A percentile compares a stretch with the other conserved stretches of the same genome.
phyloP scores from a whole-genome alignment of 2,329 filamentous ascomycete species.

The Beauveria medogensis region DNA sequence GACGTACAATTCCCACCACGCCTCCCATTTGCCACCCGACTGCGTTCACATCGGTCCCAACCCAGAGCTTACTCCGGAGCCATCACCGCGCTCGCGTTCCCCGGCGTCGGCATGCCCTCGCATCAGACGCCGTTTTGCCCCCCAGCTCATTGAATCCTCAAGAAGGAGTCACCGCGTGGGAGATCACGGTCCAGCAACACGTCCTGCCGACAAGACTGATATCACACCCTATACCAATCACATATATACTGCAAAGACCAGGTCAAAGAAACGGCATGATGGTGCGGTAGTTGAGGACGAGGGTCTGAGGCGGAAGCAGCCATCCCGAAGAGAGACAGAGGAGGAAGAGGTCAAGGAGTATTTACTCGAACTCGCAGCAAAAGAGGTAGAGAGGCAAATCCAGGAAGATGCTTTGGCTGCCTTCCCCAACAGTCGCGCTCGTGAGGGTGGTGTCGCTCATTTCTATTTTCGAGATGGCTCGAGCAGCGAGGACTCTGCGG shows the following conservation, averaged over 20 bases:
- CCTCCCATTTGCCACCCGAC: conserved; percentile 11
- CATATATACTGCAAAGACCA: conserved; percentile 42
- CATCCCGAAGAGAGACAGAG: conserved; percentile 56
- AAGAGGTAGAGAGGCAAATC: conserved; percentile 71
- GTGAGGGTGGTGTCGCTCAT: conserved; percentile 63
- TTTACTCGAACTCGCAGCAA: conserved; percentile 69
- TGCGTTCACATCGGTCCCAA: conserved; percentile 35
- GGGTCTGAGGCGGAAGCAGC: conserved; percentile 25
- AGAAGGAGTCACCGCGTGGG: conserved; percentile 61
- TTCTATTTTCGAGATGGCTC: conserved; percentile 60
- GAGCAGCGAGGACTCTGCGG: conserved; percentile 42
- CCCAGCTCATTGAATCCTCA: conserved; percentile 75
- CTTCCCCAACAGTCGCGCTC: conserved; percentile 64
- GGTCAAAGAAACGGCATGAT: conserved; percentile 31
- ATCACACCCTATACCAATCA: conserved; percentile 57
- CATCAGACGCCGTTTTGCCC: conserved; percentile 51
- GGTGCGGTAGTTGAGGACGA: conserved; percentile 18
- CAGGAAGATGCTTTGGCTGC: conserved; percentile 69
- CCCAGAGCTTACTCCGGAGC: conserved; percentile 49
- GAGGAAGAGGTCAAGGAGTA: conserved; percentile 71
- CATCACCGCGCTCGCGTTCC: conserved; percentile 42
- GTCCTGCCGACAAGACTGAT: conserved; percentile 63
- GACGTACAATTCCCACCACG: conserved; percentile 51
- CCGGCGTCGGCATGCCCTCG: conserved; percentile 13
- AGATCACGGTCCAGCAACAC: conserved; percentile 54